A percentile compares a stretch with the other conserved stretches of the same genome.
Conservation (phyloP, 2,329 filamentous ascomycete species). For the Cladophialophora immunda region DNA sequence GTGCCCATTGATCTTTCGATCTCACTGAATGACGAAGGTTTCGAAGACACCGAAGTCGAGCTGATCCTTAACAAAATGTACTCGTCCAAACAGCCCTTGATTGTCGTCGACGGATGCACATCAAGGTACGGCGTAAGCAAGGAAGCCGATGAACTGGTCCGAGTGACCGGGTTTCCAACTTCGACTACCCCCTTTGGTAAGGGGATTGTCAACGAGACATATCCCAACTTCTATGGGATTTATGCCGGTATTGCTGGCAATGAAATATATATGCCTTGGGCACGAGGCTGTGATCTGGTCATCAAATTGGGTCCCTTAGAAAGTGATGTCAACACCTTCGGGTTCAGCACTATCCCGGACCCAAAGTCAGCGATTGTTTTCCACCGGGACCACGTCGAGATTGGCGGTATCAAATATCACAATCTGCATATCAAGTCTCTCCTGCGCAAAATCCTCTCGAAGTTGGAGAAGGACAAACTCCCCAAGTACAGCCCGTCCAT, state of each 20-base stretch:
- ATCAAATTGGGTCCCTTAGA: slow-evolving; percentile 58
- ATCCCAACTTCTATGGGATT: slow-evolving; percentile 59
- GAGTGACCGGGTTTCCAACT: slow-evolving; percentile 57
- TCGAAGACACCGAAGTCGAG: slow-evolving; percentile 41
- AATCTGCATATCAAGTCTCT: slow-evolving; percentile 81
- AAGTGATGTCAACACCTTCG: slow-evolving; percentile 57
- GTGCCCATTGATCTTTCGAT: slow-evolving; percentile 37
- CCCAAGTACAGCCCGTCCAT: slow-evolving; percentile 43
- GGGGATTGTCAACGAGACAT: slow-evolving; percentile 59
- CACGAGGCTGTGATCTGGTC: slow-evolving; percentile 56
- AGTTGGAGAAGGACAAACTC: slow-evolving; percentile 55
- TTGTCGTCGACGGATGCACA: slow-evolving; percentile 63
- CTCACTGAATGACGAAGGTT: slow-evolving; percentile 38
- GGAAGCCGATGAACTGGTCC: slow-evolving; percentile 54
- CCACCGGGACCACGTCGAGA: slow-evolving; percentile 75
- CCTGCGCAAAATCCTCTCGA: slow-evolving; percentile 72
- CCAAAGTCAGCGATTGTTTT: slow-evolving; percentile 72
- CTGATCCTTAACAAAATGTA: slow-evolving; percentile 53
- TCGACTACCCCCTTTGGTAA: slow-evolving; percentile 60
- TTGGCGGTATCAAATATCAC: slow-evolving; percentile 79
- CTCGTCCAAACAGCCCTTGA: slow-evolving; percentile 57
- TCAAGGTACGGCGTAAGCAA: slow-evolving; percentile 53
- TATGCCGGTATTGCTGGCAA: slow-evolving; percentile 57
- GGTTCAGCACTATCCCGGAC: slow-evolving; percentile 44
- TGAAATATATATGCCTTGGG: slow-evolving; percentile 47